Evolutionary conservation across 2,329 filamentous ascomycete genomes (phyloP), one percentile per base, ranked within the genome.

Genomic region (Ascochyta viciae-villosae): DNA sequence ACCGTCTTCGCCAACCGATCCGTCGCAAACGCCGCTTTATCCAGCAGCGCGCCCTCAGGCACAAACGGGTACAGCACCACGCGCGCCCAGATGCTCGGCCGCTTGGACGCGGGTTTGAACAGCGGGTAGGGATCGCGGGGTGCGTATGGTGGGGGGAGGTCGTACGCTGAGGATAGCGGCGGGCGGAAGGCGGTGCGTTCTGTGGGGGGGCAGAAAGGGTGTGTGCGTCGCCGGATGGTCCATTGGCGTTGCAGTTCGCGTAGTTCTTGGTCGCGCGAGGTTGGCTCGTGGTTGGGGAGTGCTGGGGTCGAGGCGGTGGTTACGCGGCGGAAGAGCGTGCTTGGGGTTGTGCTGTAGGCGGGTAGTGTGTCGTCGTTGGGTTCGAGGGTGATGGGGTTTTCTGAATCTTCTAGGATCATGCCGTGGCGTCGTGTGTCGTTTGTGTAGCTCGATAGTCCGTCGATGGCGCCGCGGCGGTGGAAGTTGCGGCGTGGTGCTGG

Each of bases 391-490:
- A 31, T 4, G 10, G 29, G 29, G 10, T 31, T 4, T 10, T 31
- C 10, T 4, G 22, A 5, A 22, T 35, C 41, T 4, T 27, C 10
- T 12, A 56, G 9, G 15, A 50, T 15, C 23, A 56, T 39, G 37
- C 47, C 53, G 16, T 56, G 47, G 15, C 53, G 53, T 2, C 53
- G 53, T 4, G 53, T 56, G 42, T 56, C 53, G 15, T 22, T 16
- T 19, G 40, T 9, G 7, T 10, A 6, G n/a, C 4, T 15, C 29
- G 27, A 23, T 4, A 15, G 13, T 7, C 6, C 8, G 10, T 38
- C 6, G 5, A 6, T 26, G 26, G 39, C 40, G 34, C 40, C 19
- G 27, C 45, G 50, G 26, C 50, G 40, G 27, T 27, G 19, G 15
- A 22, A 39, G 23, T 15, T 22, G 19, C 24, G 40, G 6, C 7